phyloP scores from a whole-genome alignment of 495 filamentous ascomycete genomes.

The Chaetomium fimeti region DNA sequence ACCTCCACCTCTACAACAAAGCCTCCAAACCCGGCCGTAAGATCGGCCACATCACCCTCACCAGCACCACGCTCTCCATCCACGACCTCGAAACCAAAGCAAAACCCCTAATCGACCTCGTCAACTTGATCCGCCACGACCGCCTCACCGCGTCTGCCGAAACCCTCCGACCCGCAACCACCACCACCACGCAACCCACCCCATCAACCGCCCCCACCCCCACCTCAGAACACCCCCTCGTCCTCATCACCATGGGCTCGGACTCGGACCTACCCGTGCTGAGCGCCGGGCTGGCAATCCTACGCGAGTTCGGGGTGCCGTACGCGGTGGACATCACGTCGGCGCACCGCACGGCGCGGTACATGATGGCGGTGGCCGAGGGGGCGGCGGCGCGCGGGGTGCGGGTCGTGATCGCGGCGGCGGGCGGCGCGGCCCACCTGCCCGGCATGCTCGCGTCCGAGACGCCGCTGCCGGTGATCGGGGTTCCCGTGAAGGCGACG shows the following conservation, averaged over 20 bases:
- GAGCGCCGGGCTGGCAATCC: constrained; percentile 69
- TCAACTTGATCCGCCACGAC: constrained; percentile 64
- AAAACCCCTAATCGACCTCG: constrained; percentile 60
- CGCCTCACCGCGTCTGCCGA: constrained; percentile 39
- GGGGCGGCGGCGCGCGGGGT: constrained; percentile 66
- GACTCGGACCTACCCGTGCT: constrained; percentile 87
- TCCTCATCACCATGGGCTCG: constrained; percentile 92
- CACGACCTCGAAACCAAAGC: constrained; percentile 69
- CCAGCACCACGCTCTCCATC: constrained; percentile 62
- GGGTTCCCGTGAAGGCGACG: constrained; percentile 85
- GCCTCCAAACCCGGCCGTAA: constrained; percentile 82
- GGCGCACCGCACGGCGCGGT: constrained; percentile 84
- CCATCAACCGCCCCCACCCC: neutral
- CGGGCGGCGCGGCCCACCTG: constrained; percentile 87
- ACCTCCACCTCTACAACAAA: constrained; percentile 91
- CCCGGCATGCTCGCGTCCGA: constrained; percentile 89
- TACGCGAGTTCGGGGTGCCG: constrained; percentile 72
- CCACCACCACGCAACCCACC: constrained; percentile 29
- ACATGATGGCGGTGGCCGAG: constrained; percentile 74
- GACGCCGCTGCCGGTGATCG: constrained; percentile 88
- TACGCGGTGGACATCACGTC: constrained; percentile 83
- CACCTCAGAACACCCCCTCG: constrained; percentile 45
- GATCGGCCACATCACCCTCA: constrained; percentile 89
- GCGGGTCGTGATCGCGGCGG: constrained; percentile 91
- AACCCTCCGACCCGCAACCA: constrained; percentile 29